phyloP scores from a whole-genome alignment of 2,329 filamentous ascomycete genomes.

The Remersonia thermophila region DNA sequence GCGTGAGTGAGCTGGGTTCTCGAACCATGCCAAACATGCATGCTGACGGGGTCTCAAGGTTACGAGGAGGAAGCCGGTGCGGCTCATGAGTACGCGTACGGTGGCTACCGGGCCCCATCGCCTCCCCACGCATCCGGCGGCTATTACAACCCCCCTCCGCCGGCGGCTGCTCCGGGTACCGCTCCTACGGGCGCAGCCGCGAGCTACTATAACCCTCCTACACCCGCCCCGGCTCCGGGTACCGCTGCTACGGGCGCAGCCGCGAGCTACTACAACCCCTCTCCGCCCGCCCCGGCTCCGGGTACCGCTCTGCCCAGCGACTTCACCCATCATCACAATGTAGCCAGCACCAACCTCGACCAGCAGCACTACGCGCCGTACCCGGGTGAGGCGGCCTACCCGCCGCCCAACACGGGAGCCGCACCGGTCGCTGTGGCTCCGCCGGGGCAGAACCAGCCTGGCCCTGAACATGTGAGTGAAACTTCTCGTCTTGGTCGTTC shows the following conservation, averaged over 20 bases:
- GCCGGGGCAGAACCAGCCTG: conserved; percentile 3
- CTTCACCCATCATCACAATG: conserved; percentile 28
- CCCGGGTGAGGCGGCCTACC: conserved; percentile 15
- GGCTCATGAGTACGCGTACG: conserved; percentile 25
- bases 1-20: conserved; percentile 18
- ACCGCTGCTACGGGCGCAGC: too few relatives aligned
- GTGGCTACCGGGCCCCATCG: conserved; percentile 28
- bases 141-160: conserved; percentile 24
- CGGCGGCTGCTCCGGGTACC: too few relatives aligned
- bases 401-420: conserved; percentile 13
- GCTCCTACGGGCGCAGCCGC: too few relatives aligned
- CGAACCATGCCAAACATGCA: background rate
- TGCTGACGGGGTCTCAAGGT: conserved; percentile 18
- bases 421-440: conserved; percentile 12
- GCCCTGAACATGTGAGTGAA: conserved; percentile 21
- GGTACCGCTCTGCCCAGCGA: conserved; percentile 9
- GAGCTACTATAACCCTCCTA: too few relatives aligned
- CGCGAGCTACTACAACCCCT: too few relatives aligned
- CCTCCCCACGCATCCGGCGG: conserved; percentile 41
- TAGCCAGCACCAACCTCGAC: conserved; percentile 20
- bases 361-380: conserved; percentile 23
- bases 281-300: conserved; percentile 5
- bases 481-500: conserved; percentile 17
- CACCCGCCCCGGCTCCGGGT: too few relatives aligned
- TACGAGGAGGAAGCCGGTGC: conserved; percentile 24